Conservation (phyloP, 148 eudicot genomes). For the Cornus kousa region DNA sequence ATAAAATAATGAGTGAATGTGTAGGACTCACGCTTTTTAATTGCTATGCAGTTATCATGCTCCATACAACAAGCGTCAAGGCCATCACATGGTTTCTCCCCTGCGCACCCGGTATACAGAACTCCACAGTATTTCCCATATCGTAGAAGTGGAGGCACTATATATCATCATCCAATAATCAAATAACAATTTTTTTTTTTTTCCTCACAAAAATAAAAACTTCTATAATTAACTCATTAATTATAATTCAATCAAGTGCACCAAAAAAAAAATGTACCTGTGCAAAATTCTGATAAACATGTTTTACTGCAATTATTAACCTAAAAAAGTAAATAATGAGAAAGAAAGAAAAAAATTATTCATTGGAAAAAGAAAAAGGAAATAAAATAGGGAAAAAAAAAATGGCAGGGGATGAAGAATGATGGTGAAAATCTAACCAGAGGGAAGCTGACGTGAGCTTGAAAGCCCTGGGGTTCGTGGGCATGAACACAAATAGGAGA, state of each 20-base stretch:
- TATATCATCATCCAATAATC: background rate
- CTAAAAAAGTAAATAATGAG: slow-evolving; percentile 22
- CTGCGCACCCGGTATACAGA: slow-evolving; percentile 49
- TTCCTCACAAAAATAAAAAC: background rate
- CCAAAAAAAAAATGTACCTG: slow-evolving; percentile 23
- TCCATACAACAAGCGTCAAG: slow-evolving; percentile 52
- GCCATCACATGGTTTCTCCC: slow-evolving; percentile 52
- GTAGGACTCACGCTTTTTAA: slow-evolving; percentile 29
- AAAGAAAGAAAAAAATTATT: background rate
- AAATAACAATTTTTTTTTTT: background rate
- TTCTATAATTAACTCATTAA: background rate
- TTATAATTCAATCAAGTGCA: too few relatives aligned
- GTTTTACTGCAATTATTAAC: slow-evolving; percentile 54
- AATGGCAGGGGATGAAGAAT: background rate
- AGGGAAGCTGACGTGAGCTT: slow-evolving; percentile 24
- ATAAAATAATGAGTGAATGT: too few relatives aligned
- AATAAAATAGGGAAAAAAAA: too few relatives aligned
- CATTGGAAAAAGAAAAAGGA: background rate
- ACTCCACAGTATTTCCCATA: slow-evolving; percentile 59
- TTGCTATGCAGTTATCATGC: slow-evolving; percentile 47
- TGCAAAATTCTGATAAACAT: slow-evolving; percentile 69
- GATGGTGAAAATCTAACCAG: slow-evolving; percentile 32
- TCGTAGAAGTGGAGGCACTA: slow-evolving; percentile 50
- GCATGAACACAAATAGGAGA: slow-evolving; percentile 31
- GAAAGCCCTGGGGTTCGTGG: slow-evolving; percentile 46